Base-by-base conservation (phyloP, 306 rosid genomes). In the Cotoneaster glaucophyllus region DNA sequence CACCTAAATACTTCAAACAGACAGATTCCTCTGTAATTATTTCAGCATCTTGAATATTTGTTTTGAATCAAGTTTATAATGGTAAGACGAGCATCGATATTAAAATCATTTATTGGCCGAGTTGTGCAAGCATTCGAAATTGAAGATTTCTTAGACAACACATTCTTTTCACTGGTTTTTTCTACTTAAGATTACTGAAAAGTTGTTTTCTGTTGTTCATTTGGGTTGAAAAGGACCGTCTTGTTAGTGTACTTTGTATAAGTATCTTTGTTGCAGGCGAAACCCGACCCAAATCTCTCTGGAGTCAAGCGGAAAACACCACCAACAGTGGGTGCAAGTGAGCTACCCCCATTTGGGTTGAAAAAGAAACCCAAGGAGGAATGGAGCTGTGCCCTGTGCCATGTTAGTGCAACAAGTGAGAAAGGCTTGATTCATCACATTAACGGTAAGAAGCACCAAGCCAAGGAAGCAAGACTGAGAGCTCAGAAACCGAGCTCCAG, bases 331-430 rank as follows among this genome's bases (percentile, higher is more conserved):
- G 25, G n/a, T 14, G 58, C 37, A 24, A n/a, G 19, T 11, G 79
- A 78, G 77, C 29, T 73, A 25, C 65, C 32, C 70, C 81, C 79
- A 7, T 65, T 26, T 67, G 50, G 73, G 74, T 43, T 80, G 80
- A 82, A 64, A 76, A 84, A 86, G 78, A 83, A 83, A 74, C 73
- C 81, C 64, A 83, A 76, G 79, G 85, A 78, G 45, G 88, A 82
- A 67, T 90, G 88, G 93, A 90, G 85, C 58, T 93, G 98, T 74
- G 84, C 79, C 1, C 53, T 89, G 2, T 93, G 97, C 84, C 78
- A 54, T 3, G 83, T 90, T 32, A 79, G 76, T 34, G 75, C 81
- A 37, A 14, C 84, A 1, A 45, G 78, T 43, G 81, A 89, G 82
- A 79, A 17, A 22, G 69, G 3, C 18, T 82, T 93, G 28, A 73